Base-by-base conservation (phyloP, 2,329 filamentous ascomycete species). In the Plenodomus lindquistii region DNA sequence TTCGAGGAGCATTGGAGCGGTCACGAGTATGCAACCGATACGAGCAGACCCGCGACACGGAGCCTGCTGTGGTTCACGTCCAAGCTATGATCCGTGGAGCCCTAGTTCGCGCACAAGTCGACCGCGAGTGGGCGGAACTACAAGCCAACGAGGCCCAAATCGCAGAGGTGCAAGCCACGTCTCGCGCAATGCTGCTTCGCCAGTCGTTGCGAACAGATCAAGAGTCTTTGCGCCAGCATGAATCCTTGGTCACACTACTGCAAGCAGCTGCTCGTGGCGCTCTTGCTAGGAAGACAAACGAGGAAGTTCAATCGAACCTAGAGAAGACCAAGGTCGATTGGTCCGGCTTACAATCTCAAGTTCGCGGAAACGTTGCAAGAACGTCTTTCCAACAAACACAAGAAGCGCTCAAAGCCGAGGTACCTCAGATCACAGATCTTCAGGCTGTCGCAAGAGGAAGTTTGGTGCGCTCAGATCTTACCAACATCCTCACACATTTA, bases 191-290 rank as follows among this genome's bases (percentile, higher is more conserved):
- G 42, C 57, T 77, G 6, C 54, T 74, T 29, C 71, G 77, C 45
- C 60, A 71, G 48, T 59, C 66, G 16, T 40, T 72, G 39, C 66
- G 67, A 22, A 47, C 66, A 13, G 64, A 74, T 34, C 67, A 67
- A 45, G 65, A 70, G 36, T 63, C 47, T 37, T 60, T 75, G 35
- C 66, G 70, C 27, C 67, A 69, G 37, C 60, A 73, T 17, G 74
- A 77, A 45, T 64, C 69, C 20, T 51, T 67, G n/a, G 65, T 78
- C 52, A 77, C 77, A 42, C 73, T 77, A 44, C 71, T 91, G 49
- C 88, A 92, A 74, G 84, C 87, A 60, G 81, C 82, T 50, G 79
- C 82, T 29, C 81, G 87, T 71, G 88, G 68, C 20, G 57, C 60
- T 37, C 57, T 72, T 39, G 71, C 72, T 48, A 74, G 77, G 56